Base-by-base conservation (phyloP, 1,284 basidiomycete genomes). In the Apiotrichum gracile region DNA sequence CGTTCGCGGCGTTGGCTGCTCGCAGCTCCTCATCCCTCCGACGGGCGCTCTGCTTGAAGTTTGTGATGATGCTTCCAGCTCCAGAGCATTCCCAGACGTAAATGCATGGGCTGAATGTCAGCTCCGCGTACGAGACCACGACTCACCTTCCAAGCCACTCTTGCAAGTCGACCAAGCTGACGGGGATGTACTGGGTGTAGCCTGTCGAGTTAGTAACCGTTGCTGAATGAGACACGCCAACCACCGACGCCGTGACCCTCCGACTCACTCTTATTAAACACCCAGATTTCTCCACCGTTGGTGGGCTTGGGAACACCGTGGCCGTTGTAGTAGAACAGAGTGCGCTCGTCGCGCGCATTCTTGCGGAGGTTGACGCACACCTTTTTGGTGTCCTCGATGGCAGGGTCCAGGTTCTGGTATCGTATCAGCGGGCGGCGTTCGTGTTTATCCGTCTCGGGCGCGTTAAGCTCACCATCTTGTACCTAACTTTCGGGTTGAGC, bases 81-180 rank as follows among this genome's bases (percentile, higher is more conserved):
- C 91, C 88, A 14, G 92, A 96, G 69, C 94, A 97, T 70, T 98
- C 94, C 94, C 94, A 98, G 50, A 98, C 91, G 69, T 94, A 98
- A 51, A 98, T 91, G 50, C 90, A 93, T 1, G 96, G 94, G 3
- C 91, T 91, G 5, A 0, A 5, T 38, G 27, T 63, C 31, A 65
- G 64, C 49, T 22, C 19, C 5, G 12, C 1, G 7, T 12, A 17
- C 10, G 29, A 7, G n/a, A 13, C 5, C 13, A 17, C 21, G 12
- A 62, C 72, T 64, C 46, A 74, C 74, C 69, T 73, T 47, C 88
- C 88, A 2, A 93, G 76, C 91, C 91, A 96, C 39, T 81, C 83
- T 71, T 96, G 92, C 13, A 97, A 79, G 65, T 97, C 93, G 72
- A 88, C 88, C 42, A 97, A 78, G 8, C 91, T 93, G 22, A 98